Evolutionary conservation across 805 yeast species (phyloP).

Genomic region (Citeromyces nyonsensis): DNA sequence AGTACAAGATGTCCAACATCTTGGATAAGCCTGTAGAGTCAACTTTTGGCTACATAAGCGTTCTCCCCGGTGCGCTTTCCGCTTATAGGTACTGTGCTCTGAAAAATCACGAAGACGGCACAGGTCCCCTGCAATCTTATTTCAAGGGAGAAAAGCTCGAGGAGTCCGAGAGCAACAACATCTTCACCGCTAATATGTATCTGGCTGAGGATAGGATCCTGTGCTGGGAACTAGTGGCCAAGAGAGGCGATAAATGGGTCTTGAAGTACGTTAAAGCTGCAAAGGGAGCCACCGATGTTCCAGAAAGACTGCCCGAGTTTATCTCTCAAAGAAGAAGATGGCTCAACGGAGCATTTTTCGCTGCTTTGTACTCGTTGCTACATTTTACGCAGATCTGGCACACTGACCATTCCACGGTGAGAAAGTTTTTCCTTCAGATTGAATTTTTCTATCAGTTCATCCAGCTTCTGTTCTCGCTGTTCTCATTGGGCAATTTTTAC

Average conservation of each 20-base stretch:
- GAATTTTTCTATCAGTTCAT: conserved; percentile 84
- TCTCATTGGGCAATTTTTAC: conserved; percentile 84
- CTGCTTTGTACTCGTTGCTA: conserved; percentile 78
- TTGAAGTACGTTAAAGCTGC: conserved; percentile 86
- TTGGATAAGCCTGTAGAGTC: conserved; percentile 91
- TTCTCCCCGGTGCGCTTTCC: conserved; percentile 89
- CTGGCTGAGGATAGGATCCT: conserved; percentile 92
- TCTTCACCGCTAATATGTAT: conserved; percentile 93
- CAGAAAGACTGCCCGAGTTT: conserved; percentile 87
- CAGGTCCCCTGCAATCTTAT: conserved; percentile 82
- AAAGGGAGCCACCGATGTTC: conserved; percentile 93
- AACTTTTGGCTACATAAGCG: conserved; percentile 83
- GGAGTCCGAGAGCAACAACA: conserved; percentile 13
- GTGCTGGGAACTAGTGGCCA: conserved; percentile 93
- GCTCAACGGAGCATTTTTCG: conserved; percentile 96
- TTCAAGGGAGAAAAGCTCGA: conserved; percentile 65
- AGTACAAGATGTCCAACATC: conserved; percentile 93
- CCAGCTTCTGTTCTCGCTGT: conserved; percentile 74
- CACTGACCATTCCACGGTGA: conserved; percentile 67
- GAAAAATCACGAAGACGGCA: conserved; percentile 73
- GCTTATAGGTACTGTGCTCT: conserved; percentile 88
- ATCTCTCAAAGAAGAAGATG: conserved; percentile 95
- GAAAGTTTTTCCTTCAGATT: conserved; percentile 71
- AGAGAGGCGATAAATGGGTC: conserved; percentile 71
- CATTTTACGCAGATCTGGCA: conserved; percentile 83